Conservation (phyloP, 352 stramenopile genomes). For the Phytopythium montanum region DNA sequence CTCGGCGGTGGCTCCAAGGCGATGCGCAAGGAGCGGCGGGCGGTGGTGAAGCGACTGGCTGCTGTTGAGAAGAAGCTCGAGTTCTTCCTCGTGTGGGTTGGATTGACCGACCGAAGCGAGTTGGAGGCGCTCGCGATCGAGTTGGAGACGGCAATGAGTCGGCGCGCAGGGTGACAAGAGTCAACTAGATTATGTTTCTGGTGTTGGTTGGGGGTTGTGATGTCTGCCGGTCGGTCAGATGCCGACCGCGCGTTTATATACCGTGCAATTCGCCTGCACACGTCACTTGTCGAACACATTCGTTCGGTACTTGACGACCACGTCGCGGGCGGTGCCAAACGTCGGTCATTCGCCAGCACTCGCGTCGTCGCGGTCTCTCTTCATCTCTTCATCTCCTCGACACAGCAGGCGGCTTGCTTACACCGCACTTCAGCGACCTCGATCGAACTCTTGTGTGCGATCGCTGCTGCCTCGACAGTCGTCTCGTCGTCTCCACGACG, state of each 20-base stretch:
- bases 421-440: background rate
- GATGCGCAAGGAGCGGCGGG: constrained; percentile 16
- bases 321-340: background rate
- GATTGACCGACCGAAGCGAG: constrained; percentile 17
- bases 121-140: constrained; percentile 20
- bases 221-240: background rate
- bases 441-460: background rate
- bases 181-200: background rate
- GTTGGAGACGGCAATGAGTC: constrained; percentile 13
- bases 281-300: constrained; percentile 7
- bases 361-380: background rate
- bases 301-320: constrained; percentile 6
- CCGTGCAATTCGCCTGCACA: background rate
- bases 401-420: background rate
- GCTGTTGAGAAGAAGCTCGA: constrained; percentile 44
- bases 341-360: background rate
- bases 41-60: constrained; percentile 22
- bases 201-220: background rate
- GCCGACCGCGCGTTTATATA: constrained; percentile 7
- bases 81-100: constrained; percentile 59
- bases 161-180: background rate
- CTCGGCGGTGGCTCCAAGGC: constrained; percentile 15
- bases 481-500: background rate
- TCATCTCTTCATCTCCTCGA: background rate
- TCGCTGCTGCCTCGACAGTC: background rate